A percentile compares a stretch with the other conserved stretches of the same genome.
phyloP scores from a whole-genome alignment of 129 eudicot species.

The Flaveria sonorensis region DNA sequence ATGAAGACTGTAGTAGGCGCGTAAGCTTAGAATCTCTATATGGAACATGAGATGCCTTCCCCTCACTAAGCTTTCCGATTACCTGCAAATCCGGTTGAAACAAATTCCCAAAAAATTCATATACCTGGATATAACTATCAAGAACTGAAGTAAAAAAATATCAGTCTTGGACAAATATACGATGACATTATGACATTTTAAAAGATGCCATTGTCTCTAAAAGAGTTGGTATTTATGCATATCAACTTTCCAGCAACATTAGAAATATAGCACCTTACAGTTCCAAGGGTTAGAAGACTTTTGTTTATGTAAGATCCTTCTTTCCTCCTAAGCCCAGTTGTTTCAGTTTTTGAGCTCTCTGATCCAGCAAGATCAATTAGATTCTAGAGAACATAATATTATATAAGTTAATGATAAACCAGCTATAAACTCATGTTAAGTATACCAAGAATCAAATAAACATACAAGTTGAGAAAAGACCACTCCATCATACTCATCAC shows the following conservation, averaged over 20 bases:
- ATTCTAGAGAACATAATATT: slow-evolving; percentile 43
- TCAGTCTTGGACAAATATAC: neutral
- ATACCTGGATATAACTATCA: slow-evolving; percentile 9
- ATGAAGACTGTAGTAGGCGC: slow-evolving; percentile 91
- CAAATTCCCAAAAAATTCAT: slow-evolving; percentile 4
- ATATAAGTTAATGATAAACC: slow-evolving; percentile 19
- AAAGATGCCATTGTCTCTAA: neutral
- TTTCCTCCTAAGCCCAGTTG: slow-evolving; percentile 95
- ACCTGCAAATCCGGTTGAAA: slow-evolving; percentile 52
- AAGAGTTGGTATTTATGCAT: neutral
- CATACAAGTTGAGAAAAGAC: slow-evolving; percentile 93
- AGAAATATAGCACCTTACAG: slow-evolving; percentile 57
- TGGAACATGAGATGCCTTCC: slow-evolving; percentile 97
- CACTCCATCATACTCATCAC: slow-evolving; percentile 96
- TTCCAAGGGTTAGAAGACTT: slow-evolving; percentile 98
- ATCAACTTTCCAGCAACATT: slow-evolving; percentile 13
- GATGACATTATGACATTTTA: slow-evolving; percentile 1
- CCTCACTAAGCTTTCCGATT: slow-evolving; percentile 95
- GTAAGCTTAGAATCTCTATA: slow-evolving; percentile 98
- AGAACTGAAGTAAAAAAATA: neutral
- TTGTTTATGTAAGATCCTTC: slow-evolving; percentile 98
- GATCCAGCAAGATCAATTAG: slow-evolving; percentile 96
- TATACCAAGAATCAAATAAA: neutral
- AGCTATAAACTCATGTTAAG: slow-evolving; percentile 8
- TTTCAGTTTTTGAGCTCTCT: slow-evolving; percentile 98